Percentiles rank a stretch among this genome's conserved stretches.
phyloP scores from a whole-genome alignment of 176 grass and related monocot genomes.

The Secale cereale region DNA sequence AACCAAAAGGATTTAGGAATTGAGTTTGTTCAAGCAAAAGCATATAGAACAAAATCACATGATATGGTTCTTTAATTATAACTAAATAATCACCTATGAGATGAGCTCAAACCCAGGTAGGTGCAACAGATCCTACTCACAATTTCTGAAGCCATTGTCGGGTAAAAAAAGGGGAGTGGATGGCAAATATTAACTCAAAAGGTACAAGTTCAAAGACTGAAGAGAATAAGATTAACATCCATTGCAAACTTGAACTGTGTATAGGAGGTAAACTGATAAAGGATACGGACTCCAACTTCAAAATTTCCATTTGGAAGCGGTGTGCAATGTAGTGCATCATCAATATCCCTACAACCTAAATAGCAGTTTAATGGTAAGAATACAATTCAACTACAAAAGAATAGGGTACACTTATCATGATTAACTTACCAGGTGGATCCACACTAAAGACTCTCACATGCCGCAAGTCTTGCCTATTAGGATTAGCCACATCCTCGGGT shows the following conservation, averaged over 20 bases:
- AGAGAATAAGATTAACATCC: not conserved
- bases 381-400: conserved; percentile 22
- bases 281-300: conserved; percentile 99
- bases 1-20: conserved; percentile 5
- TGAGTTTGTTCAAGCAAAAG: not conserved
- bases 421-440: conserved; percentile 84
- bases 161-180: not conserved
- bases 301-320: conserved; percentile 93
- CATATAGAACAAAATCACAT: not conserved
- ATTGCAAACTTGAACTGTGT: not conserved
- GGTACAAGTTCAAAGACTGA: conserved; percentile 4
- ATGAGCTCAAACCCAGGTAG: not conserved
- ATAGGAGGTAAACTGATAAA: conserved; percentile 23
- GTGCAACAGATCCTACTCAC: not conserved
- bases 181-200: conserved; percentile 15
- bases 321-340: conserved; percentile 97
- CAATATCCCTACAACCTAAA: conserved; percentile 97
- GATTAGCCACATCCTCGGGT: conserved; percentile 76
- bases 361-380: conserved; percentile 20
- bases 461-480: conserved; percentile 78
- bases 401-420: conserved; percentile 16
- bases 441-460: conserved; percentile 93
- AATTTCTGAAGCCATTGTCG: conserved; percentile 2
- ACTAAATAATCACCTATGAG: not conserved
- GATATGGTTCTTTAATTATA: not conserved